A percentile compares a stretch with the other conserved stretches of the same genome.
These are phyloP conservation scores for Hypholoma sublateritium DNA, from an alignment of 768 basidiomycete species.

Conservation along the genomic window DNA sequence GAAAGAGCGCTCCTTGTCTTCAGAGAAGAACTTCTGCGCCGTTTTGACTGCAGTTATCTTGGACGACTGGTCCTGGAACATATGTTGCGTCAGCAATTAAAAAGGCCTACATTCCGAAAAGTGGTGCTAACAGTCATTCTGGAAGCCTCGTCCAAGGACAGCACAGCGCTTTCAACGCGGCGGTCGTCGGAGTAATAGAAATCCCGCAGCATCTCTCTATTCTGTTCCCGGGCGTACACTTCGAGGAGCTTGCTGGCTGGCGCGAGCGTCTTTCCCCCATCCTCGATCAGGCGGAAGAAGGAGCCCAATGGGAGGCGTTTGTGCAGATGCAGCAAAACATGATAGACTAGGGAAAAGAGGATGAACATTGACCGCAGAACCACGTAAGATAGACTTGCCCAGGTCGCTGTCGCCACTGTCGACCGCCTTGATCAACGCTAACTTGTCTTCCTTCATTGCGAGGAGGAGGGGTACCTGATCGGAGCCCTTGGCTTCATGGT, in stretches of 20 bases:
- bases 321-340: slow-evolving; percentile 87
- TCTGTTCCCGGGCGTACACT: slow-evolving; percentile 88
- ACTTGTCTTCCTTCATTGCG: slow-evolving; percentile 90
- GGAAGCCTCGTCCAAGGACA: slow-evolving; percentile 82
- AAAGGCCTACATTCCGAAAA: not conserved
- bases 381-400: slow-evolving; percentile 44
- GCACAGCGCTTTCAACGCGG: slow-evolving; percentile 87
- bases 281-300: slow-evolving; percentile 94
- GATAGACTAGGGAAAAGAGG: slow-evolving; percentile 66
- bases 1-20: slow-evolving; percentile 89
- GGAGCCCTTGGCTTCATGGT: slow-evolving; percentile 83
- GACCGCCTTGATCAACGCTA: slow-evolving; percentile 86
- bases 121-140: slow-evolving; percentile 50
- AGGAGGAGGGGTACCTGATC: slow-evolving; percentile 94
- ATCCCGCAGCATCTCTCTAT: slow-evolving; percentile 88
- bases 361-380: not conserved
- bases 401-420: slow-evolving; percentile 96
- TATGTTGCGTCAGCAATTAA: not conserved
- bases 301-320: slow-evolving; percentile 81
- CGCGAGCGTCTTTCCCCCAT: slow-evolving; percentile 72
- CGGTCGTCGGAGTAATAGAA: slow-evolving; percentile 99
- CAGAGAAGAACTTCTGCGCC: slow-evolving; percentile 91
- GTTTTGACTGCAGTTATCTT: slow-evolving; percentile 72
- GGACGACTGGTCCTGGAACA: slow-evolving; percentile 65
- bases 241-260: slow-evolving; percentile 81